Base-by-base conservation (phyloP, 2,329 filamentous ascomycete genomes). In the Chaetomium sp. region DNA sequence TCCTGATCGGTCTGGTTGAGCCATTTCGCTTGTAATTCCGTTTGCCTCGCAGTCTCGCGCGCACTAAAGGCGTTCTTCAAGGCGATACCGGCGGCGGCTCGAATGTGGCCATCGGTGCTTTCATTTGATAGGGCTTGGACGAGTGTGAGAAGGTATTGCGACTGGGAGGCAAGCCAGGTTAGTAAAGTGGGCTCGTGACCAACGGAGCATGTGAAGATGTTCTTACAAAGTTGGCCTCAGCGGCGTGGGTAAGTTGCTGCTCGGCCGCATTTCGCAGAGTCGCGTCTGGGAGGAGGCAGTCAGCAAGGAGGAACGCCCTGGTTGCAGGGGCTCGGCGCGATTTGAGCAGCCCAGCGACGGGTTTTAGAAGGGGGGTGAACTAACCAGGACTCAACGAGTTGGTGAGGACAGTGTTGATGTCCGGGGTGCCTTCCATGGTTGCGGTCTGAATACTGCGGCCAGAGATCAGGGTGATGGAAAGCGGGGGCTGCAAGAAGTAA, bases 61-160 rank as follows among this genome's bases (percentile, higher is more conserved):
- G 93, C 91, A 75, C 92, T 92, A 82, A 99, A 98, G 74, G 95
- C 91, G 85, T 99, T 99, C 83, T 99, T 99, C 75, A 99, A 84
- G 72, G 95, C 94, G 73, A 99, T 87, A 87, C 93, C 95, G 73
- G 95, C 95, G 72, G 95, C 94, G 72, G 92, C 90, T 84, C 95
- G 90, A 76, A 97, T 95, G 76, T 92, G 87, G 70, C 90, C 86
- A 75, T 91, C 85, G 71, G 90, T 89, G 72, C 87, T 85, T 75
- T 98, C 94, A 80, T 97, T 97, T 76, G 93, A 93, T 75, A 99
- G 88, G 80, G 96, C 92, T 80, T 92, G 90, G 71, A 95, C 94
- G 76, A 99, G 90, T 69, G 93, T 95, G 71, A 90, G 88, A 71
- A 98, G 88, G 81, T 99, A 99, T 79, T 90, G 87, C 74, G 95